Conservation (phyloP, 2,329 filamentous ascomycete species). For the Chaetothyriales sp. region DNA sequence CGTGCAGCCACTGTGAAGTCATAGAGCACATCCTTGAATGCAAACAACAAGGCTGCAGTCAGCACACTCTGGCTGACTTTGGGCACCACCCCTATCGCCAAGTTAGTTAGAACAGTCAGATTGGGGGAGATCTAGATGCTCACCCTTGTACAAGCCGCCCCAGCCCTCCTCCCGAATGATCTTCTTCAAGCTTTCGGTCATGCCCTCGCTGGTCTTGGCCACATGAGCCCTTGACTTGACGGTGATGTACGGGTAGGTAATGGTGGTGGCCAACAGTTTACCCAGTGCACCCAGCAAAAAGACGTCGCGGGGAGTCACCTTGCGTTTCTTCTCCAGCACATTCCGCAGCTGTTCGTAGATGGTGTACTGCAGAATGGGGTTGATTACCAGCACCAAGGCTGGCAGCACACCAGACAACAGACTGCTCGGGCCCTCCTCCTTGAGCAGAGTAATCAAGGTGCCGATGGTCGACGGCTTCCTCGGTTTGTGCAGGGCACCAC, state of each 20-base stretch:
- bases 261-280: conserved; percentile 82
- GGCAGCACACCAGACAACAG: conserved; percentile 88
- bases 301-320: conserved; percentile 69
- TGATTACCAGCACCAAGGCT: conserved; percentile 85
- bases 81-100: conserved; percentile 61
- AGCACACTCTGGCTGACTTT: conserved; percentile 96
- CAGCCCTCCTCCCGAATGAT: conserved; percentile 87
- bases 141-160: conserved; percentile 65
- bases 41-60: conserved; percentile 89
- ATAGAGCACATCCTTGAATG: conserved; percentile 94
- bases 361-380: conserved; percentile 96
- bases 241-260: conserved; percentile 98
- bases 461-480: conserved; percentile 59
- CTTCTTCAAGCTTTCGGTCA: conserved; percentile 59
- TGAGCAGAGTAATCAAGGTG: conserved; percentile 65
- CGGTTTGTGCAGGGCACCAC: conserved; percentile 26
- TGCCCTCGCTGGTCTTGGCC: conserved; percentile 61
- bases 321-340: conserved; percentile 56
- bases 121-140: conserved; percentile 14
- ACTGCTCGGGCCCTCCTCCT: conserved; percentile 67
- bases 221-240: conserved; percentile 98
- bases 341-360: conserved; percentile 99
- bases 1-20: conserved; percentile 28
- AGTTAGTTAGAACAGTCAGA: conserved; percentile 1
- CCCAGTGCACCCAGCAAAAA: conserved; percentile 86